These are phyloP conservation scores for Candida ipomoeae DNA, from an alignment of 805 yeast species.

Conservation along the genomic window DNA sequence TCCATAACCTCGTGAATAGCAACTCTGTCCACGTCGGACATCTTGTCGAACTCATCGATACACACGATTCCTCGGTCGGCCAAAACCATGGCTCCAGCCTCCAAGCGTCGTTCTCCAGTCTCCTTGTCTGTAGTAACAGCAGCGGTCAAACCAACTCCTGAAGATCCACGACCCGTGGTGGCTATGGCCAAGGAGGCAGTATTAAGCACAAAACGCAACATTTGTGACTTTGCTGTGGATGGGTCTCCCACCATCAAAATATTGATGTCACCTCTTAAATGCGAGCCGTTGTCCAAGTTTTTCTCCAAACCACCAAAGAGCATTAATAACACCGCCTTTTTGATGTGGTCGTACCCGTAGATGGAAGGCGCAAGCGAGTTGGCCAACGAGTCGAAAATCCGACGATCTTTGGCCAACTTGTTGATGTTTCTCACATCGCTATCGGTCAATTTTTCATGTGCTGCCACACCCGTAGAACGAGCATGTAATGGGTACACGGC, in stretches of 20 bases:
- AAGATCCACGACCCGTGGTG: slow-evolving; percentile 98
- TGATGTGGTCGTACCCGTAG: slow-evolving; percentile 87
- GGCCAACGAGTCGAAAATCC: slow-evolving; percentile 74
- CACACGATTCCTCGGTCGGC: slow-evolving; percentile 97
- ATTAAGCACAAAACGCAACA: slow-evolving; percentile 87
- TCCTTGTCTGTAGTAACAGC: slow-evolving; percentile 96
- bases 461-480: slow-evolving; percentile 78
- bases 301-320: slow-evolving; percentile 92
- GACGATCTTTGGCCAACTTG: slow-evolving; percentile 62
- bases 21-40: slow-evolving; percentile 94
- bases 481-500: slow-evolving; percentile 87
- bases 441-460: slow-evolving; percentile 66
- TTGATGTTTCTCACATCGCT: slow-evolving; percentile 83
- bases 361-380: slow-evolving; percentile 93
- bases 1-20: slow-evolving; percentile 99
- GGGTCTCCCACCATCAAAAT: slow-evolving; percentile 98
- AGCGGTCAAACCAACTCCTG: slow-evolving; percentile 99
- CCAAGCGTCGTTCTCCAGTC: slow-evolving; percentile 93
- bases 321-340: slow-evolving; percentile 87
- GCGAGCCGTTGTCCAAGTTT: slow-evolving; percentile 91
- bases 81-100: slow-evolving; percentile 99
- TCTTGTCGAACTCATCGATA: slow-evolving; percentile 97
- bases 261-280: slow-evolving; percentile 96
- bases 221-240: slow-evolving; percentile 95
- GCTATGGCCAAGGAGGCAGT: slow-evolving; percentile 96